phyloP scores from a whole-genome alignment of 1,284 basidiomycete genomes.

The Ceraceosorus bombacis region DNA sequence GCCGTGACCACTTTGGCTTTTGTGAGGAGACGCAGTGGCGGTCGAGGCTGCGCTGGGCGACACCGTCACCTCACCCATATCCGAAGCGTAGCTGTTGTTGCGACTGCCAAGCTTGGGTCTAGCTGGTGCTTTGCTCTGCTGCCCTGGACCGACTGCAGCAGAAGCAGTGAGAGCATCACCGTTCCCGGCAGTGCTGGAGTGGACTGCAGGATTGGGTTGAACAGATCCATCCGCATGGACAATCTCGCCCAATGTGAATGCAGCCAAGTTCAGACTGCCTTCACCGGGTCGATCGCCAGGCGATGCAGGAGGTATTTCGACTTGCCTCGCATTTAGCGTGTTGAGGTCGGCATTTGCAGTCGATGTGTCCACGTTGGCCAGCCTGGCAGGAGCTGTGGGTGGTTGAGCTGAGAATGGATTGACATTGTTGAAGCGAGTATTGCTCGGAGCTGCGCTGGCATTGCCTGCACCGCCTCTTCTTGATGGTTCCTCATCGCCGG shows the following conservation, averaged over 20 bases:
- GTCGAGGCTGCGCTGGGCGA: not conserved
- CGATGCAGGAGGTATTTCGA: not conserved
- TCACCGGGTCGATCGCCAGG: constrained; percentile 21
- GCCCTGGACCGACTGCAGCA: not conserved
- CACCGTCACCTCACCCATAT: not conserved
- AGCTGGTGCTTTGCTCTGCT: constrained; percentile 1
- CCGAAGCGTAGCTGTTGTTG: constrained; percentile 4
- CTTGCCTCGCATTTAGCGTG: not conserved
- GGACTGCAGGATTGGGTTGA: not conserved
- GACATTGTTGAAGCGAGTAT: too few species aligned
- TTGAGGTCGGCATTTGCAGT: too few species aligned
- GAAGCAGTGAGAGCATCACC: not conserved
- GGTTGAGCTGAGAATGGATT: not conserved
- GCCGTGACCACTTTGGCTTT: constrained; percentile 1
- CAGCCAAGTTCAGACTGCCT: constrained; percentile 32
- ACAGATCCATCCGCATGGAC: constrained; percentile 11
- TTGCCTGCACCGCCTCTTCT: too few species aligned
- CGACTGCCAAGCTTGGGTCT: constrained; percentile 13
- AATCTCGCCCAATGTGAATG: constrained; percentile 11
- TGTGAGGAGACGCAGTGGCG: not conserved
- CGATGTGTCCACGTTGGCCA: not conserved
- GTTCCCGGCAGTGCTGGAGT: not conserved
- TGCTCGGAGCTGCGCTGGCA: too few species aligned
- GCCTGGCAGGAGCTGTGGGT: not conserved
- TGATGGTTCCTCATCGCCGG: constrained; percentile 11